These are phyloP conservation scores for Lactifluus echinatus DNA, from an alignment of 768 basidiomycete species.

Conservation along the genomic window DNA sequence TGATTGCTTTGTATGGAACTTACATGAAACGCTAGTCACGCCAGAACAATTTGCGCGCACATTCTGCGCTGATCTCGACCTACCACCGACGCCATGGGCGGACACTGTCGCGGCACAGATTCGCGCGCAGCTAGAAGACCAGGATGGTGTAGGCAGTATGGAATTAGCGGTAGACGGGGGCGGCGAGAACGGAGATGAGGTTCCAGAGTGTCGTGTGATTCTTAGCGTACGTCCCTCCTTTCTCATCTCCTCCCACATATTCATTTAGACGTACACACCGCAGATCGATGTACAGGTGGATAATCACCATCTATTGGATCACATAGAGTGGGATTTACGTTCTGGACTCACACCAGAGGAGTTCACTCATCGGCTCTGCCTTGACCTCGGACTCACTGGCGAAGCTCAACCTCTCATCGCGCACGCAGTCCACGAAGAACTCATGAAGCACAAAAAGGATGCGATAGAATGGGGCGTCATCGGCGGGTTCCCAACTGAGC, in stretches of 20 bases:
- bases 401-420: slow-evolving; percentile 85
- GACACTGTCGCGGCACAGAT: slow-evolving; percentile 83
- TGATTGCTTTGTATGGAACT: slow-evolving; percentile 94
- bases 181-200: slow-evolving; percentile 36
- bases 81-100: slow-evolving; percentile 56
- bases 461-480: slow-evolving; percentile 92
- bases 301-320: slow-evolving; percentile 83
- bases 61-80: slow-evolving; percentile 84
- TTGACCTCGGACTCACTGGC: slow-evolving; percentile 80
- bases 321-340: slow-evolving; percentile 98
- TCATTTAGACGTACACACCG: slow-evolving; percentile 3
- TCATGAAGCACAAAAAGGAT: slow-evolving; percentile 92
- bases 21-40: slow-evolving; percentile 77
- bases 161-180: slow-evolving; percentile 58
- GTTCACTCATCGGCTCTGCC: slow-evolving; percentile 72
- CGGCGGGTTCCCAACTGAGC: slow-evolving; percentile 42
- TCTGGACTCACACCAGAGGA: slow-evolving; percentile 84
- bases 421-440: slow-evolving; percentile 91
- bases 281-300: slow-evolving; percentile 98
- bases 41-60: slow-evolving; percentile 79
- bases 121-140: slow-evolving; percentile 83
- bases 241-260: background rate
- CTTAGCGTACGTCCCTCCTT: slow-evolving; percentile 48
- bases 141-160: slow-evolving; percentile 72
- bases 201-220: slow-evolving; percentile 75